These are phyloP conservation scores for Pinguiococcus pyrenoidosus DNA, from an alignment of 108 stramenopile species.

Conservation along the genomic window DNA sequence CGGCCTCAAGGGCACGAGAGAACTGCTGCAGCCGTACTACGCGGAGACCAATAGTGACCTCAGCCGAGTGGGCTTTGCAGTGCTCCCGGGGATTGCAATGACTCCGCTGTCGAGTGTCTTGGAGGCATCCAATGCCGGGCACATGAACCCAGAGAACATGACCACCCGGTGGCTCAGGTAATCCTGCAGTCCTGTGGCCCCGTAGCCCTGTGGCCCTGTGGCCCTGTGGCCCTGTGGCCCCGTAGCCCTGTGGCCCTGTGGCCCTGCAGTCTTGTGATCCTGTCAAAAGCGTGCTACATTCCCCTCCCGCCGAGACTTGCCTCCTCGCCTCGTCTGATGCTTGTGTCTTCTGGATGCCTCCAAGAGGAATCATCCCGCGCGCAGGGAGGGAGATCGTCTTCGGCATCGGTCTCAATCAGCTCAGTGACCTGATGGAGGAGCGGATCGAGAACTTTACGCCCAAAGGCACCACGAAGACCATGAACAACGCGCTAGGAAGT, in stretches of 20 bases:
- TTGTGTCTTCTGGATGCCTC: no score
- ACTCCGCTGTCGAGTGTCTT: conserved; percentile 52
- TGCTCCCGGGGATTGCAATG: conserved; percentile 57
- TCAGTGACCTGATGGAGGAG: conserved; percentile 59
- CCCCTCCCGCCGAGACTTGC: no score
- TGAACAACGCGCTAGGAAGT: conserved; percentile 41
- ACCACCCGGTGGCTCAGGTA: conserved; percentile 41
- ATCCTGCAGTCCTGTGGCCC: no score
- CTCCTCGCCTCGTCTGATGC: no score
- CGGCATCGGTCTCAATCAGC: conserved; percentile 59
- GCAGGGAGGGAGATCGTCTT: conserved; percentile 53
- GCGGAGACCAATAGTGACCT: conserved; percentile 16
- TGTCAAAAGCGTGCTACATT: no score
- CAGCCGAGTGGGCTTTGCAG: conserved; percentile 25
- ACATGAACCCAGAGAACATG: conserved; percentile 50
- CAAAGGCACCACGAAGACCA: conserved; percentile 13
- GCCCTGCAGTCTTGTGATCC: no score
- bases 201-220: no score
- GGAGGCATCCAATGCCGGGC: conserved; percentile 60
- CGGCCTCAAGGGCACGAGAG: conserved; percentile 45
- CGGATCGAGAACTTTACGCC: conserved; percentile 20
- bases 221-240: no score
- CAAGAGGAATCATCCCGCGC: conserved; percentile 50
- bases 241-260: no score
- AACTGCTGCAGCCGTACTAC: conserved; percentile 26